A percentile compares a stretch with the other conserved stretches of the same genome.
phyloP scores from a whole-genome alignment of 352 stramenopile genomes.

The Peronospora destructor region DNA sequence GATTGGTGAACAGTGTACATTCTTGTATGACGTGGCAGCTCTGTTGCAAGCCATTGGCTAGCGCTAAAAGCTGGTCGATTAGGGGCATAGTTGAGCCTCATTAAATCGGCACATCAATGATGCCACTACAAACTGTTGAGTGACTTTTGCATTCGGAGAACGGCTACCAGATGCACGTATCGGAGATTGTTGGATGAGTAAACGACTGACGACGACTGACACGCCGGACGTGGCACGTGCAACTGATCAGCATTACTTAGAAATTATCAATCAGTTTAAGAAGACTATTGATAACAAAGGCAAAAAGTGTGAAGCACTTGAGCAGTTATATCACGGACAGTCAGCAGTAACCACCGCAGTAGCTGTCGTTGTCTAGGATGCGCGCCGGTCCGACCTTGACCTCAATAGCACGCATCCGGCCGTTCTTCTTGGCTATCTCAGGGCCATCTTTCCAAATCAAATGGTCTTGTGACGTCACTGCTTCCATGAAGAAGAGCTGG shows the following conservation, averaged over 20 bases:
- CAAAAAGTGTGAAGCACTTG: too few species aligned
- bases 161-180: too few species aligned
- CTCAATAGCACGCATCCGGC: slow-evolving; percentile 38
- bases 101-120: too few species aligned
- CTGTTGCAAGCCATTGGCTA: slow-evolving; percentile 18
- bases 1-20: slow-evolving; percentile 4
- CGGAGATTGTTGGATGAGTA: too few species aligned
- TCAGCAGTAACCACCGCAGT: slow-evolving; percentile 66
- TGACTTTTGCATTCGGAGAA: too few species aligned
- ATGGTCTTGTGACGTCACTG: slow-evolving; percentile 32
- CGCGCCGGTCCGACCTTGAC: slow-evolving; percentile 45
- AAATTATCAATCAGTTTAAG: too few species aligned
- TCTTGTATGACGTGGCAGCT: slow-evolving; percentile 10
- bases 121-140: too few species aligned
- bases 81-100: neutral
- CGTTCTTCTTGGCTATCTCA: slow-evolving; percentile 32
- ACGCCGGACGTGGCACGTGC: too few species aligned
- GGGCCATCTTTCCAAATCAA: slow-evolving; percentile 35
- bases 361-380: slow-evolving; percentile 28
- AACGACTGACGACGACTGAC: too few species aligned
- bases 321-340: too few species aligned
- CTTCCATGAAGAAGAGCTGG: slow-evolving; percentile 57
- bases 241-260: too few species aligned
- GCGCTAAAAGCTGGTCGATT: slow-evolving; percentile 10
- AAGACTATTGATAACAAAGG: too few species aligned